Evolutionary conservation across 2,329 filamentous ascomycete species (phyloP), one percentile per base, ranked within the genome.

Genomic region (Aspergillus puulaauensis): DNA sequence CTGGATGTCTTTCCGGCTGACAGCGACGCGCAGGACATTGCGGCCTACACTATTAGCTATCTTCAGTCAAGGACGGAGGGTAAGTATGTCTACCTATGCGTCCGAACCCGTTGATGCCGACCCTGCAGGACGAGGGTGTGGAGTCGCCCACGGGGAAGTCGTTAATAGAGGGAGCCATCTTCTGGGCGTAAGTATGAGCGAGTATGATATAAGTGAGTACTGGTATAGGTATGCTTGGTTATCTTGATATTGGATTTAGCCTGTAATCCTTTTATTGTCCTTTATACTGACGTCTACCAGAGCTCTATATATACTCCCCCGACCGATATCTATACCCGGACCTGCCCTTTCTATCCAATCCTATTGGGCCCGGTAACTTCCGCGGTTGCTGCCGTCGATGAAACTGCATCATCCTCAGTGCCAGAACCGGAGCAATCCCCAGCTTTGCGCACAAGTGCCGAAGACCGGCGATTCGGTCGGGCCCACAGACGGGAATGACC

Each of bases 31-130:
- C 61, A 74, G 67, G 61, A 76, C 83, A 78, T 96, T 96, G 78
- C 91, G 90, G 73, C 91, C 67, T 70, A 50, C 17, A 31, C 27
- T 11, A 3, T 23, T 6, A 11, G 6, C 33, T n/a, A 14, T 31
- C 17, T 7, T 27, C 23, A 6, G 6, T 12, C 15, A 6, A 27
- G 27, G 11, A 3, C 17, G 23, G 31, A 31, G 14, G 11, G 19
- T 19, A n/a, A 6, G 14, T 17, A 15, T 6, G 19, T 7, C 12
- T 46, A 70, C 68, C 92, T 80, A 96, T 96, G 79, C 92, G 91
- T 81, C 92, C 92, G 83, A 96, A 96, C 77, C 92, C 91, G 86
- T 96, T 96, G 87, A 95, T 96, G 77, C 90, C 90, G 75, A 93
- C 89, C 86, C 92, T 88, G 79, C 66, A 69, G 23, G 58, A 54